These are phyloP conservation scores for Rubus parviflorus DNA, from an alignment of 306 rosid genomes.

Conservation along the genomic window DNA sequence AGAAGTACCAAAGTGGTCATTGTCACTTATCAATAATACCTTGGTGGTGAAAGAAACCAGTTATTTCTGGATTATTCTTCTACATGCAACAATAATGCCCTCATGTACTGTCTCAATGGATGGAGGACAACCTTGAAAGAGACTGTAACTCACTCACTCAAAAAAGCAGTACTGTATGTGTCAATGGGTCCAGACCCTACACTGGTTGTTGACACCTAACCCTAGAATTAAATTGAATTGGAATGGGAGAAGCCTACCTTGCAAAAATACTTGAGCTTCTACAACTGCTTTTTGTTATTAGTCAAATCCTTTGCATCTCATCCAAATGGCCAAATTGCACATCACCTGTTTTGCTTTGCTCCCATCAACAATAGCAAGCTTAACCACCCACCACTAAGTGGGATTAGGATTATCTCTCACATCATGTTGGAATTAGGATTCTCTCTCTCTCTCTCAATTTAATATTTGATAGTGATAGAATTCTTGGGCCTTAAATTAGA, in stretches of 20 bases:
- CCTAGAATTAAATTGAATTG: slow-evolving; percentile 13
- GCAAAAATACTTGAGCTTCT: neutral
- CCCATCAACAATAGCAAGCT: neutral
- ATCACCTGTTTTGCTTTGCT: neutral
- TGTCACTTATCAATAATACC: neutral
- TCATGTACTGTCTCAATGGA: slow-evolving; percentile 18
- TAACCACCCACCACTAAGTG: neutral
- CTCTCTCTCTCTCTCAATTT: no score
- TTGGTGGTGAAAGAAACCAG: slow-evolving; percentile 24
- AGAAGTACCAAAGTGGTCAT: neutral
- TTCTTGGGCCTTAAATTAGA: no score
- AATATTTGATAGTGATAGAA: no score
- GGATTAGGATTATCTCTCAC: no score
- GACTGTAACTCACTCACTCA: neutral
- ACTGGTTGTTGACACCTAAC: slow-evolving; percentile 9
- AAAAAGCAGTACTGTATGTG: neutral
- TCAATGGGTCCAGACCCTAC: slow-evolving; percentile 7
- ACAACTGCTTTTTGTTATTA: neutral
- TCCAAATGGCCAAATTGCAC: slow-evolving; percentile 22
- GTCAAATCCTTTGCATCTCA: slow-evolving; percentile 1
- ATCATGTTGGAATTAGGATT: no score
- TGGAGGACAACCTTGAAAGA: slow-evolving; percentile 17
- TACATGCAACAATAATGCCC: slow-evolving; percentile 12
- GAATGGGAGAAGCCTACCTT: slow-evolving; percentile 4
- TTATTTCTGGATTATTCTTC: slow-evolving; percentile 15